Base-by-base conservation (phyloP, 2,329 filamentous ascomycete species). In the Cadophora gregata region DNA sequence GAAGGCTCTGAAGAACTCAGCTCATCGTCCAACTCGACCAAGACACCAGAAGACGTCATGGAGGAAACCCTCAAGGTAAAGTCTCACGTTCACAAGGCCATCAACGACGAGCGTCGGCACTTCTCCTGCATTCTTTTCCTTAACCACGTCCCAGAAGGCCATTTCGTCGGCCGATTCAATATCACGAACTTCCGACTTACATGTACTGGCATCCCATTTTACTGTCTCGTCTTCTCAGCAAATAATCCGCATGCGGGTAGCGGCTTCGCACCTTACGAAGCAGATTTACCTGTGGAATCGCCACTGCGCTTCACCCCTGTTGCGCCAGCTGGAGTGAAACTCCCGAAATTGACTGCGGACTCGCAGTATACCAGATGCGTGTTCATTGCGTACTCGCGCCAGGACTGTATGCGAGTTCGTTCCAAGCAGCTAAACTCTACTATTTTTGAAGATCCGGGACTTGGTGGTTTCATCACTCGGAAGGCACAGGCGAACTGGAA, bases 161-260 rank as follows among this genome's bases (percentile, higher is more conserved):
- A 51, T n/a, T 53, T 62, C 31, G 45, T 51, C 47, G 59, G 59
- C 45, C 59, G 59, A 12, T 62, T 62, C 31, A 51, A 50, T n/a
- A 62, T 62, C 45, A 62, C 59, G 29, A 62, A 51, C 31, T 62
- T 62, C 21, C 47, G 59, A 19, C 59, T 62, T 3, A 62, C 59
- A 12, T 62, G 59, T 19, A 62, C 59, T 14, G 33, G 45, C 33
- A 42, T 38, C 14, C 48, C 59, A 2, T 38, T 53, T 25, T 51
- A 47, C 4, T 29, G 19, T 0, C 21, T 62, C 1, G 48, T 62
- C 29, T 33, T 62, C n/a, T 24, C 55, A 3, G 55, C 55, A 21
- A 58, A 58, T 19, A 58, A 58, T 27, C 55, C 55, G 12, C 55
- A 58, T 42, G 33, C 33, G 5, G 55, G 55, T 9, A 58, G 55